These are phyloP conservation scores for Caryopteris hybrid DNA, from an alignment of 305 asterid species.

Conservation along the genomic window DNA sequence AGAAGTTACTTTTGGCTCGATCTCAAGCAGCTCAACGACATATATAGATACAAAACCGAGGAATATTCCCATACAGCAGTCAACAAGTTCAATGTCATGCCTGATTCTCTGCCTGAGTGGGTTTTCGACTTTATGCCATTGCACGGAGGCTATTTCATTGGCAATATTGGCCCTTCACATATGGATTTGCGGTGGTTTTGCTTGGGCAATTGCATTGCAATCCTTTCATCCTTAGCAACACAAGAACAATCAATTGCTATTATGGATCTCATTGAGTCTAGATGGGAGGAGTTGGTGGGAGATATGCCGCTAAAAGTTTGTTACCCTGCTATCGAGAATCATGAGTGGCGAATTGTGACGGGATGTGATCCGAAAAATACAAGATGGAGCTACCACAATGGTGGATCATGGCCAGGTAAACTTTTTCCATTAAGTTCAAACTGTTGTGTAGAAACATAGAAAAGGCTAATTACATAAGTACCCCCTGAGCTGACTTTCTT, in stretches of 20 bases:
- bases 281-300: constrained; percentile 65
- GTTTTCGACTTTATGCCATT: constrained; percentile 74
- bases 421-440: background rate
- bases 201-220: constrained; percentile 73
- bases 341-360: constrained; percentile 57
- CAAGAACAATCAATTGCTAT: constrained; percentile 51
- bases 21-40: constrained; percentile 63
- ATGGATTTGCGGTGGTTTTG: constrained; percentile 91
- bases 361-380: constrained; percentile 66
- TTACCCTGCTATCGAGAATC: constrained; percentile 56
- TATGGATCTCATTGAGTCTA: constrained; percentile 57
- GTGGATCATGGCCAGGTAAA: constrained; percentile 67
- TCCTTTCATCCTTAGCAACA: constrained; percentile 45
- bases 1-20: constrained; percentile 78
- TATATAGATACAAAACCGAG: constrained; percentile 73
- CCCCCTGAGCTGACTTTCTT: too few species aligned
- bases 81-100: constrained; percentile 82
- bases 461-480: background rate
- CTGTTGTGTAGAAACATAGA: background rate
- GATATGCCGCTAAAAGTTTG: constrained; percentile 66
- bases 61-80: constrained; percentile 88
- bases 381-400: constrained; percentile 67
- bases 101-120: constrained; percentile 86
- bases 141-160: constrained; percentile 71
- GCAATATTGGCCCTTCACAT: constrained; percentile 75